A percentile compares a stretch with the other conserved stretches of the same genome.
phyloP scores from a whole-genome alignment of 1,284 basidiomycete species.

The Tylopilus orsonianus region DNA sequence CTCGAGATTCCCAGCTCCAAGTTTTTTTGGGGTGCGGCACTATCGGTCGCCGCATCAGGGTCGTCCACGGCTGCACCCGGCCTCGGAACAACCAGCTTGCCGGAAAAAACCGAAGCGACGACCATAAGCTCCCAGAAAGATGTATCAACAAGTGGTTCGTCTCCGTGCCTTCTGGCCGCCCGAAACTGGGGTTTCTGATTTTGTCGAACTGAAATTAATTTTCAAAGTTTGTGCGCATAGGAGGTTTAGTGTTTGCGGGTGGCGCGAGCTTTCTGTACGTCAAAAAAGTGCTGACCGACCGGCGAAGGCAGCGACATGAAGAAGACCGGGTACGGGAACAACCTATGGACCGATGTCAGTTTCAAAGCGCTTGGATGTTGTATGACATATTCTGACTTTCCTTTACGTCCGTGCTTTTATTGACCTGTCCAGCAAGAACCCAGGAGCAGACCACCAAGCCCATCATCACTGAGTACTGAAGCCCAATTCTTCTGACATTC shows the following conservation, averaged over 20 bases:
- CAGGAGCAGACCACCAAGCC: slow-evolving; percentile 6
- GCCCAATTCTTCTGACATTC: not conserved
- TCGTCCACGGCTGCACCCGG: not conserved
- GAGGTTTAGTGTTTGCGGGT: slow-evolving; percentile 27
- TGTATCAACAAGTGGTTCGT: slow-evolving; percentile 26
- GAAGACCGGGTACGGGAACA: slow-evolving; percentile 13
- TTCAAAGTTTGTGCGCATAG: slow-evolving; percentile 26
- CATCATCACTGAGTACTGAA: slow-evolving; percentile 13
- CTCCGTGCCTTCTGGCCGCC: not conserved
- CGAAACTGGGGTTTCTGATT: not conserved
- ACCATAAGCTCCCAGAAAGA: not conserved
- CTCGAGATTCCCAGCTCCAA: slow-evolving; percentile 16
- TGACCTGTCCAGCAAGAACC: slow-evolving; percentile 5
- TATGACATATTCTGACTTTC: slow-evolving; percentile 14
- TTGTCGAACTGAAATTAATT: not conserved
- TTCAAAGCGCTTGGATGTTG: not conserved
- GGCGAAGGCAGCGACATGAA: slow-evolving; percentile 25
- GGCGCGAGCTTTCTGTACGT: slow-evolving; percentile 33
- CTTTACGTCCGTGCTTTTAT: not conserved
- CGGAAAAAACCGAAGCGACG: not conserved
- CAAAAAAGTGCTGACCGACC: slow-evolving; percentile 30
- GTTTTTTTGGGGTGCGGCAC: too few species aligned
- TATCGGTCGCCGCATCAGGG: too few species aligned
- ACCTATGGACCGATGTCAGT: not conserved
- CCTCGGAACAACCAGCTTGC: slow-evolving; percentile 1